These are phyloP conservation scores for Aristolochia californica DNA, from an alignment of 164 flowering plant species.

Conservation along the genomic window DNA sequence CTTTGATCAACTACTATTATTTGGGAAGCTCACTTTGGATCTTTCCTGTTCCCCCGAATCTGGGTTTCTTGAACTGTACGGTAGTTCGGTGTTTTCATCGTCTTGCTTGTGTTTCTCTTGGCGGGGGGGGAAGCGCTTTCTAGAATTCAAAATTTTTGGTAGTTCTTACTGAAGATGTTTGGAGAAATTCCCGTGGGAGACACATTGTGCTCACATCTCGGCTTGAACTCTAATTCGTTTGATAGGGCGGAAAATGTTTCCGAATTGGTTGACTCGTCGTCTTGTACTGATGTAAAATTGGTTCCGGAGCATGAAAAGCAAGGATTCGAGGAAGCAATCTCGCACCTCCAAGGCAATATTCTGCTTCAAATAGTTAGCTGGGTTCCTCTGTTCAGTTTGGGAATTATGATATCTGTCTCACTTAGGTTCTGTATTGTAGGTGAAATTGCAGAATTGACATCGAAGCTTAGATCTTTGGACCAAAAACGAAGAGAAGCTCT, in stretches of 20 bases:
- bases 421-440: conserved; percentile 25
- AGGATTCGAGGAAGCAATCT: conserved; percentile 35
- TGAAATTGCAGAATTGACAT: conserved; percentile 36
- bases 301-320: conserved; percentile 54
- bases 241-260: conserved; percentile 20
- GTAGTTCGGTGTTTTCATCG: no score
- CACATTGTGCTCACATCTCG: conserved; percentile 19
- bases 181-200: conserved; percentile 14
- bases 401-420: neutral
- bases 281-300: conserved; percentile 43
- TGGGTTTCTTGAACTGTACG: neutral
- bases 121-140: neutral
- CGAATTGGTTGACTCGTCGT: conserved; percentile 25
- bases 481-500: conserved; percentile 46
- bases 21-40: neutral
- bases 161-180: conserved; percentile 1
- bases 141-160: neutral
- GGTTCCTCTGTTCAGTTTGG: neutral
- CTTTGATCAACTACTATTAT: neutral
- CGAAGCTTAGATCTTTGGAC: conserved; percentile 35
- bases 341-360: conserved; percentile 41
- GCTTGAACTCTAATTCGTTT: conserved; percentile 21
- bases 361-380: neutral
- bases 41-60: neutral
- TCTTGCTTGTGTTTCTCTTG: neutral